Base-by-base conservation (phyloP, 2,329 filamentous ascomycete species). In the Camptophora hylomeconis region DNA sequence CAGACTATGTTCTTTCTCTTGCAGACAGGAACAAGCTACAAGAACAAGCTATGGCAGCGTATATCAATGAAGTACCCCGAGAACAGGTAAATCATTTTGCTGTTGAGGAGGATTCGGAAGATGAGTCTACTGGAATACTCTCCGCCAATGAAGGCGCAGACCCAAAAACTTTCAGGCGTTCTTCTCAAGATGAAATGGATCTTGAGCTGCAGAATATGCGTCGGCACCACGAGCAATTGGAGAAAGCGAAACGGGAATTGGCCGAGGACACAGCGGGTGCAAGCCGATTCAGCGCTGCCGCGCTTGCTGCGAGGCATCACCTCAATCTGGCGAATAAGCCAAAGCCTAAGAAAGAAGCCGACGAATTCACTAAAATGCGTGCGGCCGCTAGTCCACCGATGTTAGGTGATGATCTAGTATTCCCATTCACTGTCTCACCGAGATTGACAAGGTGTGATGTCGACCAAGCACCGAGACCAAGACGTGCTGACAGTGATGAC, bases 151-250 rank as follows among this genome's bases (percentile, higher is more conserved):
- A 45, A 25, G 41, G 43, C 16, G 35, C 43, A 19, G 44, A 52
- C 32, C 35, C 46, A 18, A 20, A 42, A 17, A 48, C 47, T 12
- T 57, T 53, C 26, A 48, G 58, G 28, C 51, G 60, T 18, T 53
- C 57, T 24, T 63, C 61, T 2, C 55, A 54, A 13, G 50, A 50
- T 13, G 60, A 63, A 38, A 38, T 71, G 3, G 59, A 69, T 33
- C 87, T 80, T 75, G 82, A 83, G 48, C 65, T 89, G 46, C 69
- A 75, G 45, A 76, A 83, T 44, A 80, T 89, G 78, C 78, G 81
- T 42, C 69, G 75, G 43, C 78, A 87, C 52, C 78, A 75, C 28
- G 72, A 81, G 42, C 63, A 75, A 43, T 52, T 75, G 26, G 65
- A 73, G 41, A 62, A 63, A 22, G 56, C 57, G 33, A 53, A 57